Base-by-base conservation (phyloP, 2,329 filamentous ascomycete genomes). In the Aspergillus jensenii region DNA sequence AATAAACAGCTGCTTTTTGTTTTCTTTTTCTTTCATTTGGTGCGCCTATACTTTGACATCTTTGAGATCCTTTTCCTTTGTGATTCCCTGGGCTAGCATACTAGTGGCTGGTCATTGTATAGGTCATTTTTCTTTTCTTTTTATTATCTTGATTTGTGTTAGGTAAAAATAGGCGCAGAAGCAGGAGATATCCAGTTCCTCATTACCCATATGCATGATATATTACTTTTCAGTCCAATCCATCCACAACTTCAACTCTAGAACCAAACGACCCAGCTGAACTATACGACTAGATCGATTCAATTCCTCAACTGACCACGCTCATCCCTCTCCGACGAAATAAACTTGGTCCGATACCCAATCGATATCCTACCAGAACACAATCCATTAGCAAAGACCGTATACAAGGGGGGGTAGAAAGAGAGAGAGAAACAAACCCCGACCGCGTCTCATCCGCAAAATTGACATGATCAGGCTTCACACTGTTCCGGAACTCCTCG, bases 381-480 rank as follows among this genome's bases (percentile, higher is more conserved):
- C 7, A 6, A 17, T 12, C 35, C 19, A 19, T 40, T 7, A 15
- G 14, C 1, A 17, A 27, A 3, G 6, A 4, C 7, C n/a, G 4
- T 21, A 43, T n/a, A 33, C 8, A 43, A 19, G 37, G 15, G 45
- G 14, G 14, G 46, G 1, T 21, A 21, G 21, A 21, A 43, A 19
- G 37, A 19, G 45, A 8, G 39, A 17, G 14, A 46, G 2, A 37
- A 23, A 44, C 4, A 23, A 45, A 62, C 60, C 54, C 51, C 14
- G 60, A 59, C 5, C 35, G 39, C 39, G 45, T 59, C 12, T 55
- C 54, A 61, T 72, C 69, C 3, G 69, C 69, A 60, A 73, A 72
- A 39, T 70, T 62, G 52, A 64, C 65, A 64, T 74, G 71, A 47
- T 74, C 71, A 23, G 67, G 69, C 46, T 64, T 64, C 21, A 73